These are phyloP conservation scores for Boletus sensibilis DNA, from an alignment of 768 basidiomycete species.

Conservation along the genomic window DNA sequence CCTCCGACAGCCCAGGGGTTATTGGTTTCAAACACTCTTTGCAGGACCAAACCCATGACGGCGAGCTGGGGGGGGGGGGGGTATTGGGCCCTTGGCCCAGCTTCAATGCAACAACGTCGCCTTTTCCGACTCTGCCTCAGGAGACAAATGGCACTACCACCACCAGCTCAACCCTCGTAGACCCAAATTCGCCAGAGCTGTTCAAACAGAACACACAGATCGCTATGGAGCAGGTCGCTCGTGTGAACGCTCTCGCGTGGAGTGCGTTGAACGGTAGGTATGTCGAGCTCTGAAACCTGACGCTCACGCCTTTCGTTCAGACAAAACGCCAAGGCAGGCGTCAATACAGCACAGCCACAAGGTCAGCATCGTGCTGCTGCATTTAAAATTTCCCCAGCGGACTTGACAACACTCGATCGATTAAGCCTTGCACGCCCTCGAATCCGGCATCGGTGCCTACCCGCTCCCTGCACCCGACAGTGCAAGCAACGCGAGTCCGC, in stretches of 20 bases:
- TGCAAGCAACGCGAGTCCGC: too few species aligned
- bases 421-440: too few species aligned
- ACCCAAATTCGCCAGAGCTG: conserved; percentile 59
- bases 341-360: conserved; percentile 53
- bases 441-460: too few species aligned
- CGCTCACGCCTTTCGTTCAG: conserved; percentile 30
- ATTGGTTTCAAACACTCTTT: conserved; percentile 72
- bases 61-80: too few species aligned
- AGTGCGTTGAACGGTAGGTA: conserved; percentile 54
- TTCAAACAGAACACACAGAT: conserved; percentile 57
- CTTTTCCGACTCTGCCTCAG: conserved; percentile 28
- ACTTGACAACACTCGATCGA: too few species aligned
- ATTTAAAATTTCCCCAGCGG: conserved; percentile 34
- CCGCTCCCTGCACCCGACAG: too few species aligned
- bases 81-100: conserved; percentile 6
- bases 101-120: conserved; percentile 3
- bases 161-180: conserved; percentile 27
- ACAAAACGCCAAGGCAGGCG: conserved; percentile 31
- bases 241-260: conserved; percentile 49
- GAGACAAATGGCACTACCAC: conserved; percentile 13
- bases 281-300: conserved; percentile 16
- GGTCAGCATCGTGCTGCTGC: conserved; percentile 35
- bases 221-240: conserved; percentile 34
- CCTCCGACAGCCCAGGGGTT: conserved; percentile 72
- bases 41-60: conserved; percentile 66